A percentile compares a stretch with the other conserved stretches of the same genome.
Conservation (phyloP, 179 eudicot genomes). For the Gypsophila paniculata region DNA sequence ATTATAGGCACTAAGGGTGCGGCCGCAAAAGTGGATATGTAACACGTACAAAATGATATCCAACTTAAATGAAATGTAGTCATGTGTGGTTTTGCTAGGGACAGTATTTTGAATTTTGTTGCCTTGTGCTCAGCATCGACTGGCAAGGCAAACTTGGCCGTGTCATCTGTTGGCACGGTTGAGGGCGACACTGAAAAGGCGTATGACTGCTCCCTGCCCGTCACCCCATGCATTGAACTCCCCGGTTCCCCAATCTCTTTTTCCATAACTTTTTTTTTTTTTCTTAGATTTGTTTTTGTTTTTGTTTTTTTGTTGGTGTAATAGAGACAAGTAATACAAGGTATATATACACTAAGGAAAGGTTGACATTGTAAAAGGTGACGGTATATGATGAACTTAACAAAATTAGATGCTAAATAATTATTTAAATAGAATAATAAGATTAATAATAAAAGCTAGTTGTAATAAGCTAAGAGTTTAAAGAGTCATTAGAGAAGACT, state of each 20-base stretch:
- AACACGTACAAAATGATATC: conserved; percentile 28
- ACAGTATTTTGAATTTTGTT: conserved; percentile 20
- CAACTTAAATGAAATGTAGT: conserved; percentile 22
- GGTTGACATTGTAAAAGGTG: conserved; percentile 27
- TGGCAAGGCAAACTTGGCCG: conserved; percentile 22
- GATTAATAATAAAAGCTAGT: background rate
- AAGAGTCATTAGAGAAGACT: conserved; percentile 15
- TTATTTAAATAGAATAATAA: conserved; percentile 14
- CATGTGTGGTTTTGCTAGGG: conserved; percentile 31
- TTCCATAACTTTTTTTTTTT: background rate
- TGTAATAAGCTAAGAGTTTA: conserved; percentile 6
- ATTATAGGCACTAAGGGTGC: conserved; percentile 26
- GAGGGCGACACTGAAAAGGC: conserved; percentile 18
- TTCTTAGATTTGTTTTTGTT: background rate
- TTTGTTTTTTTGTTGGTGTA: conserved; percentile 12
- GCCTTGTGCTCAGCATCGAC: conserved; percentile 28
- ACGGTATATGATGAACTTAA: background rate
- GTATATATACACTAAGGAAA: conserved; percentile 19
- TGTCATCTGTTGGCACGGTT: conserved; percentile 9
- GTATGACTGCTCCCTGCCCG: conserved; percentile 8
- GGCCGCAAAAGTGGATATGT: conserved; percentile 27
- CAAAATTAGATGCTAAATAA: conserved; percentile 10
- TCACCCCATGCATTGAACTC: conserved; percentile 20
- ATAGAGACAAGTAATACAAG: background rate
- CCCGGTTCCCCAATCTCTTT: conserved; percentile 10